Evolutionary conservation across 257 asterid species (phyloP), one percentile per base, ranked within the genome.

Genomic region (Solanum gracilifrons): DNA sequence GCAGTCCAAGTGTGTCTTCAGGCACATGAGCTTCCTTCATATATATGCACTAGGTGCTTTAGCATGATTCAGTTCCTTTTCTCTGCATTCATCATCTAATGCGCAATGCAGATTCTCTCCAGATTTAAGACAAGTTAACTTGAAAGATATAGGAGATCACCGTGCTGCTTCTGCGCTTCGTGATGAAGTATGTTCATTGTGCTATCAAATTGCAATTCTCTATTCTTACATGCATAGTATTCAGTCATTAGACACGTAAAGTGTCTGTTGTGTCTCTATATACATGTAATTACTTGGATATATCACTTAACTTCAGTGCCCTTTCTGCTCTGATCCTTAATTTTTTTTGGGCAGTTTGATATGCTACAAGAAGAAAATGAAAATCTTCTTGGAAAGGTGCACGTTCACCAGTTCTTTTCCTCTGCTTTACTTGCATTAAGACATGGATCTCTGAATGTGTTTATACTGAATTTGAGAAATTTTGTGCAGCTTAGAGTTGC

Each of bases 291-390:
- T 31, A 29, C 85, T 86, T 72, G 84, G 16, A 69, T 69, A 72
- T 73, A 48, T 18, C 51, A 31, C 84, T 51, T 73, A 58, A 88
- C 72, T 48, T 64, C 88, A 89, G 83, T 84, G 36, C 62, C 10
- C 27, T 79, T 79, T 79, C 25, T 79, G 73, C 87, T 84, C 92
- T 94, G 87, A 93, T 89, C 29, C 85, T 88, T 93, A 35, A 21
- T 3, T 5, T 87, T 91, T 55, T 86, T 87, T 90, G 71, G 88
- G 89, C 95, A 97, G 99, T 95, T 95, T 69, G 98, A 97, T 89
- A 93, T 94, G 95, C 93, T 97, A 86, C 98, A 95, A 93, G 99
- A 97, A 87, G 98, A 97, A 91, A 97, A 97, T 89, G 99, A 97
- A 86, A 93, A 88, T 92, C 88, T 92, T 89, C 92, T 90, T 82